Base-by-base conservation (phyloP, 2,329 filamentous ascomycete species). In the Hysterium pulicare region DNA sequence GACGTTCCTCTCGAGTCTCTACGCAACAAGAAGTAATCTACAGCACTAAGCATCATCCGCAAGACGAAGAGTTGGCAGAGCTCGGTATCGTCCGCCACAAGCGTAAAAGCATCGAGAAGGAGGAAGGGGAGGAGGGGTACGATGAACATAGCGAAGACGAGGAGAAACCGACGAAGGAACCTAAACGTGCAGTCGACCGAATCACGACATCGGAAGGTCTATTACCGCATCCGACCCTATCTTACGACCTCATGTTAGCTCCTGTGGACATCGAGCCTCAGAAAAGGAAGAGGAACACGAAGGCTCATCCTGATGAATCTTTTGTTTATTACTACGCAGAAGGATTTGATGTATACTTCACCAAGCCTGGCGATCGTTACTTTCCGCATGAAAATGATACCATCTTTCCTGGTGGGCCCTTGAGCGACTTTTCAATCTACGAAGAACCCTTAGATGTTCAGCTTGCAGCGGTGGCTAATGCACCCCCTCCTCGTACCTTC, bases 371-470 rank as follows among this genome's bases (percentile, higher is more conserved):
- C 9, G 37, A 39, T n/a, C 23, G 23, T 5, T 39, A 39, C 26
- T 39, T 39, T 21, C 23, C 24, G 4, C 37, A 39, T n/a, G 16
- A 39, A 15, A 21, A 39, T 10, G 24, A 39, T 11, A 13, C 23
- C 6, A 16, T 23, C 10, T 38, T 38, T 15, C n/a, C 24, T 4
- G 21, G 32, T 11, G 32, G 21, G 16, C 21, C 22, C 7, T 5
- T 9, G 9, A 9, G 20, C 8, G 15, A 16, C 13, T 17, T 39
- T 23, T 13, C 5, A 5, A 31, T 39, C n/a, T 31, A 39, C 16
- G 37, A 31, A 21, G 37, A 39, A 17, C 20, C 37, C 16, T 10
- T 26, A 16, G 26, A 31, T 11, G 37, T 31, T 20, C 37, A 39
- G 20, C 15, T 15, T 3, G 37, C 37, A 5, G 26, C 23, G 10